Evolutionary conservation across 2,329 filamentous ascomycete genomes (phyloP).

Genomic region (Thelonectria rubi): DNA sequence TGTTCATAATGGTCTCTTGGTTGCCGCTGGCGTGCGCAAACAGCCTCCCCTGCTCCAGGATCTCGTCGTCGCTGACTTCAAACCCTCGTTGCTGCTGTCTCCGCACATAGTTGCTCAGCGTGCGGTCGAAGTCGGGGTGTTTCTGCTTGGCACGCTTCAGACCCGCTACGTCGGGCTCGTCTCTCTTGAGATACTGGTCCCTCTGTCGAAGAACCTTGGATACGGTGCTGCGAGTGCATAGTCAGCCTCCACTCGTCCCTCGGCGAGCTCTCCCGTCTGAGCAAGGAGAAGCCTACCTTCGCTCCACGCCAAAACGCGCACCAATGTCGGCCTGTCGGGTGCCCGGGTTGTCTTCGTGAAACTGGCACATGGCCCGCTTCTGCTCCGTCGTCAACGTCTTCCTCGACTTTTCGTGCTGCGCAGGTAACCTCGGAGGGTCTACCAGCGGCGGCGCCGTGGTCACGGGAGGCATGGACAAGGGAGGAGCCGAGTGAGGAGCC

Average conservation of each 20-base stretch:
- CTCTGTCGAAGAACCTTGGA: conserved; percentile 95
- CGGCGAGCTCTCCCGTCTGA: conserved; percentile 1
- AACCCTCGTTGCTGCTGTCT: conserved; percentile 82
- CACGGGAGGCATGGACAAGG: conserved; percentile 66
- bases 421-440: conserved; percentile 41
- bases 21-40: conserved; percentile 77
- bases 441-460: conserved; percentile 58
- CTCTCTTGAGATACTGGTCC: conserved; percentile 90
- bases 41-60: conserved; percentile 83
- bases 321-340: conserved; percentile 98
- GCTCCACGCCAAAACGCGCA: conserved; percentile 91
- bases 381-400: conserved; percentile 93
- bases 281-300: conserved; percentile 73
- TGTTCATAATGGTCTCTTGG: conserved; percentile 75
- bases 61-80: conserved; percentile 79
- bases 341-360: conserved; percentile 87
- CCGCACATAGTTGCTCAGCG: conserved; percentile 85
- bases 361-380: conserved; percentile 91
- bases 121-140: conserved; percentile 89
- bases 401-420: conserved; percentile 70
- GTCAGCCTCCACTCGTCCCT: conserved; percentile 40
- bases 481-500: conserved; percentile 67
- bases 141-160: conserved; percentile 86
- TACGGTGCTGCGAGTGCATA: conserved; percentile 75
- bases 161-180: conserved; percentile 72